Evolutionary conservation across 495 filamentous ascomycete genomes (phyloP).

Genomic region (Entonaema liquescens): DNA sequence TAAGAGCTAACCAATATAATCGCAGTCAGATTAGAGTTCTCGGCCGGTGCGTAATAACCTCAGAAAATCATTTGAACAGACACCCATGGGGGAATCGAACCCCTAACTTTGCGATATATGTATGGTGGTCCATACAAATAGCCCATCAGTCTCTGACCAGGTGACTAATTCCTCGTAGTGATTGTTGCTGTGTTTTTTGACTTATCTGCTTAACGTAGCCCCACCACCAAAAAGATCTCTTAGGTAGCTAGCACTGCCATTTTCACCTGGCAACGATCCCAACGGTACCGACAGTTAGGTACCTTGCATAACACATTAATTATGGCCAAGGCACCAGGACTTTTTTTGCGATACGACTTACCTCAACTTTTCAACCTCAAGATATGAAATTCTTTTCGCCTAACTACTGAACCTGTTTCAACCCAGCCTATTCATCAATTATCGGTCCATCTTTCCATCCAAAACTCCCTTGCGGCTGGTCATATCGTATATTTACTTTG

Average conservation of each 20-base stretch:
- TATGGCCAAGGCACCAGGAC: no score
- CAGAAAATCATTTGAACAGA: conserved; percentile 1
- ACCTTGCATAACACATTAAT: no score
- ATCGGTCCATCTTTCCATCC: no score
- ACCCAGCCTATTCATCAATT: no score
- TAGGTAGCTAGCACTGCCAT: background rate
- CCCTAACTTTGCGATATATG: background rate
- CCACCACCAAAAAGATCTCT: background rate
- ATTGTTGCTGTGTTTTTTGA: background rate
- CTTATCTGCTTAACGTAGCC: background rate
- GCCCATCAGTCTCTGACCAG: conserved; percentile 3
- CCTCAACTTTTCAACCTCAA: no score
- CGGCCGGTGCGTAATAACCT: background rate
- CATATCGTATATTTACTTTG: background rate
- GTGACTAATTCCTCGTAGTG: conserved; percentile 5
- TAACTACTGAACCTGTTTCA: no score
- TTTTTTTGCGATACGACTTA: no score
- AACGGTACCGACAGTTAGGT: background rate
- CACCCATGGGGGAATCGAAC: conserved; percentile 18
- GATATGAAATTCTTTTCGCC: no score
- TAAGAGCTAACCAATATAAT: background rate
- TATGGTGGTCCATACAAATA: conserved; percentile 6
- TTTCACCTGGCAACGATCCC: background rate
- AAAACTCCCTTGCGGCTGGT: no score
- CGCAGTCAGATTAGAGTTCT: background rate